Evolutionary conservation across 805 yeast species (phyloP).

Genomic region (Monosporozyma servazzii): DNA sequence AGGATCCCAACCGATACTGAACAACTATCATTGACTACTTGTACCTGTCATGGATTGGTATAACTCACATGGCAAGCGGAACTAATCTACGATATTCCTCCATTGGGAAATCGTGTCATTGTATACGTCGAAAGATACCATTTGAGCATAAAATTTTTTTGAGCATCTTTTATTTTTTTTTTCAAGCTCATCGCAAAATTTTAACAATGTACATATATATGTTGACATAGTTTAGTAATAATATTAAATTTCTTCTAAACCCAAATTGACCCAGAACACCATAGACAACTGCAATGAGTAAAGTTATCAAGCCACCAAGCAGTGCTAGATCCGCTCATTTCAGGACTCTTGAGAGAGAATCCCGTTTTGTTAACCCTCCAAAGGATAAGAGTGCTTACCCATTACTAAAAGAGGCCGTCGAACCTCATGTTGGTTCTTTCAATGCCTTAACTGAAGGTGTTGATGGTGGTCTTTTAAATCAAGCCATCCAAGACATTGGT

Average conservation of each 20-base stretch:
- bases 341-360: constrained; percentile 78
- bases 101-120: not conserved
- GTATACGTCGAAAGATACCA: not conserved
- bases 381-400: constrained; percentile 78
- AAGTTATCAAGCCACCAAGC: constrained; percentile 22
- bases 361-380: constrained; percentile 81
- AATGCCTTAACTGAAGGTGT: constrained; percentile 89
- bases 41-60: too few species aligned
- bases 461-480: constrained; percentile 73
- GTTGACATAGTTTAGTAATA: not conserved
- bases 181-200: constrained; percentile 4
- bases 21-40: too few species aligned
- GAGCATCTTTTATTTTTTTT: not conserved
- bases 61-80: not conserved
- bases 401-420: constrained; percentile 76
- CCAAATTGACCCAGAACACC: not conserved
- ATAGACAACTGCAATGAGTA: constrained; percentile 19
- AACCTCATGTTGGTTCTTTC: constrained; percentile 93
- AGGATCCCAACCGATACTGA: too few species aligned
- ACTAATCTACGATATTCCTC: not conserved
- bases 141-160: constrained; percentile 3
- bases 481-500: constrained; percentile 86
- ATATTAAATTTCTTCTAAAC: not conserved
- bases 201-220: not conserved
- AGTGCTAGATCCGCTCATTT: constrained; percentile 36